Percentiles rank a stretch among this genome's conserved stretches.
These are phyloP conservation scores for Deinandra increscens DNA, from an alignment of 129 eudicot genomes.

Conservation along the genomic window DNA sequence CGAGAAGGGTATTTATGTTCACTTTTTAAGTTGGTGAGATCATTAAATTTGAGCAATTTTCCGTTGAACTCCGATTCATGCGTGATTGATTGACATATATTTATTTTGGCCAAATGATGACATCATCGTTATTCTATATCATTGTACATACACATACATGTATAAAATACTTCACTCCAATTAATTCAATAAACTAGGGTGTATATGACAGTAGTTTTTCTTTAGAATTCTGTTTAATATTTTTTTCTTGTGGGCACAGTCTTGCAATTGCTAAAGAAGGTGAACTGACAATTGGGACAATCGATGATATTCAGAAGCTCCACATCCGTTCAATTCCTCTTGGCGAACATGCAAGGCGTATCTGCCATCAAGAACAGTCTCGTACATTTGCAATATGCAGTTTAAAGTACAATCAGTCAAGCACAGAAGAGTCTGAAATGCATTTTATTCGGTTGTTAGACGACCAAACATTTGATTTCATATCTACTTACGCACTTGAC, in stretches of 20 bases:
- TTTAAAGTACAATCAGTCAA: conserved; percentile 71
- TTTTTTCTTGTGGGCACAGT: conserved; percentile 37
- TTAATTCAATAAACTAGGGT: background rate
- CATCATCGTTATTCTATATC: background rate
- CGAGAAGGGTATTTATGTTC: no score
- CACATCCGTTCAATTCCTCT: conserved; percentile 93
- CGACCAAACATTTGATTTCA: conserved; percentile 91
- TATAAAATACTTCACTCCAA: background rate
- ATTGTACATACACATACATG: no score
- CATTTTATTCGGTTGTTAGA: conserved; percentile 85
- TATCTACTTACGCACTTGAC: conserved; percentile 81
- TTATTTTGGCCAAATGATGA: background rate
- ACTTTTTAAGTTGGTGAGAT: background rate
- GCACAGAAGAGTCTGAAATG: conserved; percentile 78
- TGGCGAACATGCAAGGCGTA: conserved; percentile 95
- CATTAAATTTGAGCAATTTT: background rate
- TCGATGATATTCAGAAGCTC: conserved; percentile 94
- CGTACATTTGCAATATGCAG: conserved; percentile 90
- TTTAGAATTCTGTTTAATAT: background rate
- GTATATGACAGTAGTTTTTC: background rate
- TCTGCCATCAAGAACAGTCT: conserved; percentile 94
- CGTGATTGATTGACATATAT: background rate
- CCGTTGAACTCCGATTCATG: background rate
- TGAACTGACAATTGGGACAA: conserved; percentile 88
- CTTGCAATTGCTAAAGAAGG: conserved; percentile 98